Percentiles rank a stretch among this genome's conserved stretches.
These are phyloP conservation scores for Volvox africanus DNA, from an alignment of 139 green algal species.

Conservation along the genomic window DNA sequence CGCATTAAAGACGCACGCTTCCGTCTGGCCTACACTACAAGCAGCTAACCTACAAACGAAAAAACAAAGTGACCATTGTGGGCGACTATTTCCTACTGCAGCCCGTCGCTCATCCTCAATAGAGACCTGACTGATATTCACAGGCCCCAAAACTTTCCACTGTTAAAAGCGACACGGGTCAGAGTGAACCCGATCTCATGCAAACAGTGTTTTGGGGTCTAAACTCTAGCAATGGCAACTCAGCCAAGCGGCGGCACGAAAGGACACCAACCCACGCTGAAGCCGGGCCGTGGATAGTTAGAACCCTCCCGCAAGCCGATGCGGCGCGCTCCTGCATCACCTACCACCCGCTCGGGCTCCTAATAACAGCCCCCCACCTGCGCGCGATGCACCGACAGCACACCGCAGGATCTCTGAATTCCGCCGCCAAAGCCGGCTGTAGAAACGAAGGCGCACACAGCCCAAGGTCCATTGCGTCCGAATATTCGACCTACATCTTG, in stretches of 20 bases:
- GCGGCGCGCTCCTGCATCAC: neutral
- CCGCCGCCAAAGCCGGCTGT: no score
- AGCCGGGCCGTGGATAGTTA: neutral
- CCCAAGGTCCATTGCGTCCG: neutral
- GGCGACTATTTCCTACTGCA: neutral
- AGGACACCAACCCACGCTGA: neutral
- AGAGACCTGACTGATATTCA: no score
- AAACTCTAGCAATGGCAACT: no score
- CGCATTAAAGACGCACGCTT: neutral
- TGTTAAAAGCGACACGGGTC: no score
- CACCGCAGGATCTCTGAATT: neutral
- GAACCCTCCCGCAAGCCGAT: slow-evolving; percentile 1
- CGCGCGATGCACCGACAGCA: neutral
- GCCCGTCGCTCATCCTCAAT: neutral
- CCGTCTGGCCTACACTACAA: neutral
- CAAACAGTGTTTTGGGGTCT: no score
- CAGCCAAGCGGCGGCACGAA: neutral
- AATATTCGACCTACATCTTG: slow-evolving; percentile 3
- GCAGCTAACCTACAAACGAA: neutral
- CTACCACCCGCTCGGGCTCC: neutral
- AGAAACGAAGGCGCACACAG: neutral
- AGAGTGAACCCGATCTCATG: no score
- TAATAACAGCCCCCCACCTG: neutral
- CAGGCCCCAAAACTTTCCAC: no score
- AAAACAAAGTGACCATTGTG: neutral